Conservation (phyloP, 441 rosid species). For the Mallotus repandus region DNA sequence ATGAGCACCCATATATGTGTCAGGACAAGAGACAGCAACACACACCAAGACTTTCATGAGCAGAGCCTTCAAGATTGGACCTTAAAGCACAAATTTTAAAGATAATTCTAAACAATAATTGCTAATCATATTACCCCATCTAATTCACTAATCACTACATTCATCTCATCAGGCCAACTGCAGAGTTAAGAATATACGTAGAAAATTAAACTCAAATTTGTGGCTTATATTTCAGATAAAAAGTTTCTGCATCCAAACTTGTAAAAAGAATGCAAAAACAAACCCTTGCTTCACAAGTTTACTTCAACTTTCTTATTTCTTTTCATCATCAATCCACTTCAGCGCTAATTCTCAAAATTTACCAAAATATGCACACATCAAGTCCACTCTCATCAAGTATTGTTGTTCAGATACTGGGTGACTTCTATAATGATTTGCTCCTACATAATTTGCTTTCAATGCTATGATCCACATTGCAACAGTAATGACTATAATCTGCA, state of each 20-base stretch:
- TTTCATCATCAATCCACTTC: not conserved
- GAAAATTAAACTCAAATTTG: not conserved
- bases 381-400: not conserved
- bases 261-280: not conserved
- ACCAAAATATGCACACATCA: not conserved
- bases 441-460: not conserved
- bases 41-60: not conserved
- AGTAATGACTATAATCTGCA: not conserved
- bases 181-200: not conserved
- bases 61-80: not conserved
- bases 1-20: not conserved
- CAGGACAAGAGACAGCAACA: not conserved
- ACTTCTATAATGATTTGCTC: not conserved
- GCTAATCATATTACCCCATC: not conserved
- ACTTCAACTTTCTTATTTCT: not conserved
- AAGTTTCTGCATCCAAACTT: not conserved
- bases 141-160: not conserved
- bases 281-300: not conserved
- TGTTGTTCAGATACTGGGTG: not conserved
- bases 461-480: not conserved
- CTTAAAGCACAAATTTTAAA: not conserved
- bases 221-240: not conserved
- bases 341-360: too few species aligned
- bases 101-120: not conserved
- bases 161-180: not conserved